phyloP scores from a whole-genome alignment of 2,329 filamentous ascomycete genomes.

The Sclerotinia spermophila region DNA sequence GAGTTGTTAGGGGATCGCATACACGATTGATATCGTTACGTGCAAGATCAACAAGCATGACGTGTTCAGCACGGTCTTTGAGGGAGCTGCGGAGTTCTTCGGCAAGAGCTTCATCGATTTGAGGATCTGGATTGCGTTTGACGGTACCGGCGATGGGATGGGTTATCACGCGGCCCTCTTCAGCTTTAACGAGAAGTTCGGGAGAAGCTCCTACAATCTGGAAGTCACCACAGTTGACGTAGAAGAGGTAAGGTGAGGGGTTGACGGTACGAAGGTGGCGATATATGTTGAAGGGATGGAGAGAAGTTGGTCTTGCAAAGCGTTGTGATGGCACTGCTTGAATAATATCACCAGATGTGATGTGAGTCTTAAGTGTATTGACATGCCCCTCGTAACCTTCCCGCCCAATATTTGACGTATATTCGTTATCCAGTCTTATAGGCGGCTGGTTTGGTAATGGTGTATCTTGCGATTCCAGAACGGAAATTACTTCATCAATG shows the following conservation, averaged over 20 bases:
- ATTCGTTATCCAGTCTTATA: slow-evolving; percentile 70
- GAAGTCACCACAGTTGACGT: slow-evolving; percentile 85
- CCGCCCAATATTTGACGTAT: slow-evolving; percentile 87
- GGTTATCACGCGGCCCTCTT: slow-evolving; percentile 82
- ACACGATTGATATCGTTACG: slow-evolving; percentile 96
- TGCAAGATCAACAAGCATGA: slow-evolving; percentile 96
- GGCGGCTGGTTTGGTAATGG: slow-evolving; percentile 73
- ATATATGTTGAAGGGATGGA: slow-evolving; percentile 99
- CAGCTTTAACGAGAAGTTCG: slow-evolving; percentile 89
- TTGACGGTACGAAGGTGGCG: slow-evolving; percentile 95
- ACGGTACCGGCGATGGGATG: slow-evolving; percentile 97
- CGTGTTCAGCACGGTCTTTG: slow-evolving; percentile 92
- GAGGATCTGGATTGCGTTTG: slow-evolving; percentile 73
- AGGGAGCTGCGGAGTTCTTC: slow-evolving; percentile 72
- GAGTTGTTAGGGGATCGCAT: slow-evolving; percentile 82
- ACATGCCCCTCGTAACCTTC: slow-evolving; percentile 91
- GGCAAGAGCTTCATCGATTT: slow-evolving; percentile 78
- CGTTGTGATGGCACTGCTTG: slow-evolving; percentile 95
- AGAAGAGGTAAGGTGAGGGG: slow-evolving; percentile 96
- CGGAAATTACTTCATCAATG: slow-evolving; percentile 65
- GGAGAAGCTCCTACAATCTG: slow-evolving; percentile 94
- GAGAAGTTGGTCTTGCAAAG: slow-evolving; percentile 79
- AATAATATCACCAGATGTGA: slow-evolving; percentile 89
- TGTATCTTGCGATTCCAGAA: slow-evolving; percentile 70
- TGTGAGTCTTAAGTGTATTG: slow-evolving; percentile 80